phyloP scores from a whole-genome alignment of 139 green algal species.

The Tetraselmis chui region DNA sequence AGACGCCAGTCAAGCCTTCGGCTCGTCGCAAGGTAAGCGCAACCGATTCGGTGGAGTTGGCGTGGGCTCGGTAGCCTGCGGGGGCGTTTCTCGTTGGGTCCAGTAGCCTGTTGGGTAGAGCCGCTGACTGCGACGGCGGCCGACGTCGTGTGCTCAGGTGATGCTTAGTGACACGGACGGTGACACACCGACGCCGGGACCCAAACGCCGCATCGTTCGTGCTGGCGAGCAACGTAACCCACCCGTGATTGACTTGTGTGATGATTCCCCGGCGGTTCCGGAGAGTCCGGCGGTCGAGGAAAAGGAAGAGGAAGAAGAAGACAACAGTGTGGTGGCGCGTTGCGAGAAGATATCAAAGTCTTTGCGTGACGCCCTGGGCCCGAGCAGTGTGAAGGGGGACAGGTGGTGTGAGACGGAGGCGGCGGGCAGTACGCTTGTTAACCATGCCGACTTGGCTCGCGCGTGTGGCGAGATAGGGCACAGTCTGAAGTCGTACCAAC shows the following conservation, averaged over 20 bases:
- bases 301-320: slow-evolving; percentile 20
- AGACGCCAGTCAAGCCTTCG: neutral
- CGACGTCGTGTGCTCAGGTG: too few species aligned
- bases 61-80: neutral
- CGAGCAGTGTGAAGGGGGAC: slow-evolving; percentile 13
- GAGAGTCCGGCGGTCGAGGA: slow-evolving; percentile 18
- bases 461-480: slow-evolving; percentile 43
- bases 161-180: neutral
- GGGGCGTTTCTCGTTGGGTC: too few species aligned
- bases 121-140: too few species aligned
- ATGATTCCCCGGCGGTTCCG: neutral
- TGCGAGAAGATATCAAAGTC: slow-evolving; percentile 40
- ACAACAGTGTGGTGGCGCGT: slow-evolving; percentile 30
- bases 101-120: too few species aligned
- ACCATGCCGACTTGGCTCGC: slow-evolving; percentile 31
- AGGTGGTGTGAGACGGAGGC: neutral
- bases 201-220: neutral
- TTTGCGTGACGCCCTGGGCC: slow-evolving; percentile 24
- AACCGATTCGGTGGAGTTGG: neutral
- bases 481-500: slow-evolving; percentile 83
- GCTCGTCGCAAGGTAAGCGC: neutral
- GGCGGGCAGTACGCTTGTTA: slow-evolving; percentile 11
- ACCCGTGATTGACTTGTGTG: neutral
- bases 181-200: neutral
- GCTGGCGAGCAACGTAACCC: neutral